Base-by-base conservation (phyloP, 2,329 filamentous ascomycete species). In the Plectosphaerella sp. region DNA sequence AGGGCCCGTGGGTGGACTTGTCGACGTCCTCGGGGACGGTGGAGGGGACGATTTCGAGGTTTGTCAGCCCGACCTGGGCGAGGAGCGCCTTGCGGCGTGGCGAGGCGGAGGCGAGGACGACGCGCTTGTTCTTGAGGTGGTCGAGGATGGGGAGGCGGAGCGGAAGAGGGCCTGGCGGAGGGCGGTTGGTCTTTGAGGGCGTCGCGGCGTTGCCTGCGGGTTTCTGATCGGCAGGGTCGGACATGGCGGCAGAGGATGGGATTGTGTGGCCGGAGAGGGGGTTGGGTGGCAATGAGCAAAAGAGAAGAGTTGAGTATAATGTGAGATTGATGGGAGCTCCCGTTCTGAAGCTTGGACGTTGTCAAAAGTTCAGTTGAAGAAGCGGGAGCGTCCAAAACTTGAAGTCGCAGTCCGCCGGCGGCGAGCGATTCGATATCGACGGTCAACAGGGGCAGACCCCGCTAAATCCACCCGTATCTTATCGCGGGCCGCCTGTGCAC, bases 91-190 rank as follows among this genome's bases (percentile, higher is more conserved):
- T 88, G 50, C 94, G 82, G 45, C 94, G 81, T 0, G 94, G 94
- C 2, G 92, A 97, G 18, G 88, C 84, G 3, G 92, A 97, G 49
- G 94, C 94, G 25, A 99, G 86, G 59, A 99, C 89, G 6, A 96
- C 84, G 58, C 93, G 81, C 68, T 89, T 90, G 51, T 81, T 81
- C 63, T 88, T 85, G 58, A 99, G 82, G 62, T 86, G 77, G 61
- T 82, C 82, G 54, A 99, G 75, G 52, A 91, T 86, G 15, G 93
- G 92, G 16, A 97, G 79, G 55, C 90, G 80, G 56, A 97, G 82
- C 1, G 89, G 88, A 43, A 82, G 76, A 8, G 84, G 83, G 14
- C 41, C 41, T 8, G 37, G 37, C 18, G 41, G 39, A 5, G 76
- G 76, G 51, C 75, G 75, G 50, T 70, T 72, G 48, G 71, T 59